Evolutionary conservation across 2,329 filamentous ascomycete species (phyloP), one percentile per base, ranked within the genome.

Genomic region (Hysterium pulicare): DNA sequence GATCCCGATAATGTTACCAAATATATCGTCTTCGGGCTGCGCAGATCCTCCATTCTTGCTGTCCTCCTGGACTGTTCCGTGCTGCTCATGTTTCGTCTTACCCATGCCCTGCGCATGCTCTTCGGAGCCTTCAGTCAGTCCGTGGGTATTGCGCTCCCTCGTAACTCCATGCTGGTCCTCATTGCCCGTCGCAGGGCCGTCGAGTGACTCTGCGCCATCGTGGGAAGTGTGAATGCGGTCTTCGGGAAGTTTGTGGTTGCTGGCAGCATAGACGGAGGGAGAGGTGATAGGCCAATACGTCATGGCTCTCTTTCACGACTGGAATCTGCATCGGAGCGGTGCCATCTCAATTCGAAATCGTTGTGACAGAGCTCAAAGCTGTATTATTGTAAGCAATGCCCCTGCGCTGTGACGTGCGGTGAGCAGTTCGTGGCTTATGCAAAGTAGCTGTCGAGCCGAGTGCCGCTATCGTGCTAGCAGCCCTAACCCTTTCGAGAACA

Each of bases 231-330:
- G 68, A 48, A 76, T 70, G 44, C 71, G 75, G 52, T 74, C 67
- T 42, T 70, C 67, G 42, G 74, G 68, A 53, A 74, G 68, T 64
- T 76, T 76, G 61, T 78, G 79, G 70, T 81, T 87, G 71, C 77
- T 86, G 57, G 86, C 86, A 62, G 87, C 84, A 73, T 88, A 91
- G 66, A 90, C 83, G 66, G 84, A 83, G 62, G 88, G 87, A 65
- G 87, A 87, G 68, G 86, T 87, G 68, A 90, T 81, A 61, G 88
- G 88, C 88, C 88, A 94, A 78, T 94, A 94, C 88, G 93, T 94
- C 76, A 68, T 68, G 63, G 64, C 64, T 59, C 60, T 61, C 57
- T 64, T 59, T 54, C 53, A 44, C 57, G 58, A 57, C 54, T 54
- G 57, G 56, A 55, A 46, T 55, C 60, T 60, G 55, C 63, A 65